Conservation (phyloP, 768 basidiomycete species). For the Kwoniella mangroviensis region DNA sequence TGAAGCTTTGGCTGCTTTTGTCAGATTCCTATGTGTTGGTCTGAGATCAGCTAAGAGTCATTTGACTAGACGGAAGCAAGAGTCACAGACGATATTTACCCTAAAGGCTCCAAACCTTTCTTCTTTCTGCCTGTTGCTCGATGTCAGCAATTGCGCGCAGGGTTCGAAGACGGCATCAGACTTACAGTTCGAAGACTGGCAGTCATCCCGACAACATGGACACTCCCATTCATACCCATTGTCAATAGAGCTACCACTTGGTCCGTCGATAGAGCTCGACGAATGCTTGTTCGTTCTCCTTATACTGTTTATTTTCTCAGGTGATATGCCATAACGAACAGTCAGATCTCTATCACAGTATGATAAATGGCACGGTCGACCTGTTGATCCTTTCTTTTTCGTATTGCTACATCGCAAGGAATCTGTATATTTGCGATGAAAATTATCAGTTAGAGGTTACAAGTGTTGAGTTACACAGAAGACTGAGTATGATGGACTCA, state of each 20-base stretch:
- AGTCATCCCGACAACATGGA: conserved; percentile 13
- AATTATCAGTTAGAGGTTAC: no score
- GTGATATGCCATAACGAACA: neutral
- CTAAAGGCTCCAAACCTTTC: conserved; percentile 4
- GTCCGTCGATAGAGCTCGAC: neutral
- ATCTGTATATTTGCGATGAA: neutral
- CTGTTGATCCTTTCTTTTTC: neutral
- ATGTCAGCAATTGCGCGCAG: neutral
- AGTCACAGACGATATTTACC: no score
- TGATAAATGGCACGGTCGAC: neutral
- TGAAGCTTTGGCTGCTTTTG: neutral
- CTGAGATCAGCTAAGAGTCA: neutral
- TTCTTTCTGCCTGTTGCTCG: neutral
- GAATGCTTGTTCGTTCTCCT: neutral
- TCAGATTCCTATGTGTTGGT: neutral
- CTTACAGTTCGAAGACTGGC: conserved; percentile 4
- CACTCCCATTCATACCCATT: conserved; percentile 12
- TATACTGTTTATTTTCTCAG: conserved; percentile 1
- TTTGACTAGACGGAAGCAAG: neutral
- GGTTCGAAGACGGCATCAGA: neutral
- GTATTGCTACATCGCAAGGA: conserved; percentile 7
- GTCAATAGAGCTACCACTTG: neutral
- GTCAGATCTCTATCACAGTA: conserved; percentile 9
- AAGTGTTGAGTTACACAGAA: no score
- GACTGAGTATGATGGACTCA: neutral